A percentile compares a stretch with the other conserved stretches of the same genome.
Evolutionary conservation across 768 basidiomycete species (phyloP).

Genomic region (Rhizopogon vesiculosus): DNA sequence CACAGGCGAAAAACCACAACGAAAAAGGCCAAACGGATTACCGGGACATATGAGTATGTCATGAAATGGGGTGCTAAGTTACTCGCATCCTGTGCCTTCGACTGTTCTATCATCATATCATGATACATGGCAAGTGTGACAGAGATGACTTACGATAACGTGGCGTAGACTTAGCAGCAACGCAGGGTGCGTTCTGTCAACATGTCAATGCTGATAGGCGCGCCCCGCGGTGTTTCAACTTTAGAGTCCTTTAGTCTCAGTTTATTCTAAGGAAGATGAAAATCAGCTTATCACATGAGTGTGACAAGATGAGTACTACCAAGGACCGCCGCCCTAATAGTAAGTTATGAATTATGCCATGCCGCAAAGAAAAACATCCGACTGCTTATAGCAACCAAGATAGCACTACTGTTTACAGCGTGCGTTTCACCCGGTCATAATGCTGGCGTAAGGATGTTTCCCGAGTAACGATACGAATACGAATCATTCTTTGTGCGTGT

Average conservation of each 20-base stretch:
- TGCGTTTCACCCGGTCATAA: not conserved
- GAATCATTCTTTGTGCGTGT: not conserved
- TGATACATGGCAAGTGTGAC: not conserved
- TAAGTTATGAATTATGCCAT: not conserved
- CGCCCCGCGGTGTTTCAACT: not conserved
- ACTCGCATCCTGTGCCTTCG: not conserved
- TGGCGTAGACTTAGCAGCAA: not conserved
- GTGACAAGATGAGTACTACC: not conserved
- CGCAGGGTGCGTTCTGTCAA: not conserved
- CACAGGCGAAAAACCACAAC: too few relatives aligned
- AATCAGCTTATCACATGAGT: not conserved
- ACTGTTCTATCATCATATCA: not conserved
- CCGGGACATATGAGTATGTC: not conserved
- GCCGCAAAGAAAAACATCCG: not conserved
- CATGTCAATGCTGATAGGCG: not conserved
- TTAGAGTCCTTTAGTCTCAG: too few relatives aligned
- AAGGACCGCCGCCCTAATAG: too few relatives aligned
- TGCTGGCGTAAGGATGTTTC: not conserved
- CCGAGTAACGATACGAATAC: conserved; percentile 1
- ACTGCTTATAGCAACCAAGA: not conserved
- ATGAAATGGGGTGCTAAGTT: not conserved
- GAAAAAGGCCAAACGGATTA: not conserved
- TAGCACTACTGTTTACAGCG: not conserved
- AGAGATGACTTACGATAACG: not conserved
- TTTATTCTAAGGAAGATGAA: too few relatives aligned